Conservation (phyloP, 2,329 filamentous ascomycete species). For the Botryotinia narcissicola region DNA sequence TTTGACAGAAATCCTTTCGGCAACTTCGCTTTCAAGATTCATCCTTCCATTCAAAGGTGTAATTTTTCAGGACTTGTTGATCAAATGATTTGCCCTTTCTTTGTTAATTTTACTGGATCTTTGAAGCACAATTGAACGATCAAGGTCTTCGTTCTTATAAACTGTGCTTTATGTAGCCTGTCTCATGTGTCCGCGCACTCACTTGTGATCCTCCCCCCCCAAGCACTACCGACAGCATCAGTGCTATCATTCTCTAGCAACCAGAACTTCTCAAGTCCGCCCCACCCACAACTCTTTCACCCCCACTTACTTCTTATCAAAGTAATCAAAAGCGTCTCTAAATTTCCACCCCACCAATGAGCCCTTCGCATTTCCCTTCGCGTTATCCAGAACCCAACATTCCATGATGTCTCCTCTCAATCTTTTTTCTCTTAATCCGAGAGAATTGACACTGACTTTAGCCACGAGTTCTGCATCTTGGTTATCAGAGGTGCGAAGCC, state of each 20-base stretch:
- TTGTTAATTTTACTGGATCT: not conserved
- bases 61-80: not conserved
- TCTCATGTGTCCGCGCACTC: not conserved
- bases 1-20: not conserved
- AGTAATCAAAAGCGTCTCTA: not conserved
- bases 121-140: not conserved
- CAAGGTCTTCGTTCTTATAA: not conserved
- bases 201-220: not conserved
- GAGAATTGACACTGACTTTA: not conserved
- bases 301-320: not conserved
- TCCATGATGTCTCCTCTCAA: not conserved
- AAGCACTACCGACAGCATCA: not conserved
- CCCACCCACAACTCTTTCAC: not conserved
- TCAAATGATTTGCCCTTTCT: not conserved
- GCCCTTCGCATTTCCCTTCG: not conserved
- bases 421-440: not conserved
- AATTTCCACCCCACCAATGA: not conserved
- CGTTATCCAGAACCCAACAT: not conserved
- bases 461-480: not conserved
- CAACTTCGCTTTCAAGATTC: not conserved
- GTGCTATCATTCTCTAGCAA: not conserved
- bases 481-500: rapidly evolving
- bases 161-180: not conserved
- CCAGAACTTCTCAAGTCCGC: not conserved
- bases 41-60: not conserved